Conservation (phyloP, 495 filamentous ascomycete genomes). For the Letharia columbiana region DNA sequence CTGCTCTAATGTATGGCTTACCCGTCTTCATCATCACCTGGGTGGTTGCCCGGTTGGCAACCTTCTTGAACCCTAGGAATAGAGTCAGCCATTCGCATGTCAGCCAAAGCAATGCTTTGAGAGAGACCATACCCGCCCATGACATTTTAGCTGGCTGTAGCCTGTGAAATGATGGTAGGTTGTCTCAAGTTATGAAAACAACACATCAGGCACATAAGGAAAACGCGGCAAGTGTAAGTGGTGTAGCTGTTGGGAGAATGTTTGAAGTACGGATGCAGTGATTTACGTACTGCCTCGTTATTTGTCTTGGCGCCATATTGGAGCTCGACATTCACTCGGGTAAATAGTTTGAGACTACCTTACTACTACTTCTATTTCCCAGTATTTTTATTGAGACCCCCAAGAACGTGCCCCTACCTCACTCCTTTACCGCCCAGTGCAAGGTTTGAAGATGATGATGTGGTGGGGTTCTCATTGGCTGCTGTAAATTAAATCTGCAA, state of each 20-base stretch:
- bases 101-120: not conserved
- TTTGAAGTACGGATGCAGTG: conserved; percentile 1
- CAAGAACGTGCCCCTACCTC: not conserved
- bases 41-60: conserved; percentile 95
- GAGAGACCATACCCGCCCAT: conserved; percentile 48
- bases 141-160: conserved; percentile 43
- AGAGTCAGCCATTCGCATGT: conserved; percentile 4
- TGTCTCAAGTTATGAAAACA: not conserved
- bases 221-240: not conserved
- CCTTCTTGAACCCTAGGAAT: conserved; percentile 86
- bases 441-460: not conserved
- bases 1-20: conserved; percentile 25
- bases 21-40: conserved; percentile 99
- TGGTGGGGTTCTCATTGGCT: not conserved
- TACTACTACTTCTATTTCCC: too few relatives aligned
- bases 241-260: not conserved
- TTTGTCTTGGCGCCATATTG: conserved; percentile 2
- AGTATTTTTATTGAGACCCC: too few relatives aligned
- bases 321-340: not conserved
- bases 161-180: not conserved
- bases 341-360: not conserved
- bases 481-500: not conserved
- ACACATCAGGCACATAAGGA: not conserved
- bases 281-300: not conserved
- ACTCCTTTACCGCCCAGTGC: not conserved